phyloP scores from a whole-genome alignment of 2,329 filamentous ascomycete species.

The Hypoxylon sp. region DNA sequence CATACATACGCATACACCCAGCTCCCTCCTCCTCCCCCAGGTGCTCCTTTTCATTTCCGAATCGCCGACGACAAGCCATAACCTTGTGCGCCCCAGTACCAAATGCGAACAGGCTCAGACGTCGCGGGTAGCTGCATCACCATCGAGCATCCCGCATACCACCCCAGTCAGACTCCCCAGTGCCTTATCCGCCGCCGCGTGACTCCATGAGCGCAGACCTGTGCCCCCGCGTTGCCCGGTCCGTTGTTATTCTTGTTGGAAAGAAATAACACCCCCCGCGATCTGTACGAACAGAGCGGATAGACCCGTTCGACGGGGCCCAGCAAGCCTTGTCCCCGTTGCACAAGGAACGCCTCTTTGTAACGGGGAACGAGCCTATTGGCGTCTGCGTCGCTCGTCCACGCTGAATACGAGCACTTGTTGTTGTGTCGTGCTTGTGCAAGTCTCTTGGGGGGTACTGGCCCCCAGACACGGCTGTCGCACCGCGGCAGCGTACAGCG shows the following conservation, averaged over 20 bases:
- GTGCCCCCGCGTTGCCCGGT: slow-evolving; percentile 51
- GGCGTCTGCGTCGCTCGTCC: slow-evolving; percentile 50
- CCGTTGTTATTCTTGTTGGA: slow-evolving; percentile 49
- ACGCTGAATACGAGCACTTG: slow-evolving; percentile 55
- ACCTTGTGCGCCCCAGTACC: slow-evolving; percentile 49
- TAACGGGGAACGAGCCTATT: slow-evolving; percentile 55
- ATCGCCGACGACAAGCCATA: slow-evolving; percentile 49
- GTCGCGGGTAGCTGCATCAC: slow-evolving; percentile 57
- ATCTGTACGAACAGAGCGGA: slow-evolving; percentile 52
- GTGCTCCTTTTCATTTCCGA: slow-evolving; percentile 48
- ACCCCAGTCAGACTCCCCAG: slow-evolving; percentile 56
- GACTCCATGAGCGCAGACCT: slow-evolving; percentile 53
- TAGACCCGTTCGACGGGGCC: slow-evolving; percentile 51
- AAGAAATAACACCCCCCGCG: slow-evolving; percentile 50
- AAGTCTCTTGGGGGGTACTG: slow-evolving; percentile 47
- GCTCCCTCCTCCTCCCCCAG: slow-evolving; percentile 32
- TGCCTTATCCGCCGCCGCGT: slow-evolving; percentile 58
- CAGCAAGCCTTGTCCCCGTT: slow-evolving; percentile 49
- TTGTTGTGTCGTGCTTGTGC: slow-evolving; percentile 50
- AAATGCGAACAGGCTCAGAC: slow-evolving; percentile 57
- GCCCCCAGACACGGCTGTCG: slow-evolving; percentile 51
- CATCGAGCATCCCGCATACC: slow-evolving; percentile 57
- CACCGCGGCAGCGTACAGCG: slow-evolving; percentile 54
- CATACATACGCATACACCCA: slow-evolving; percentile 20
- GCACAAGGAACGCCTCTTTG: slow-evolving; percentile 56